phyloP scores from a whole-genome alignment of 1,284 basidiomycete genomes.

The Heterobasidion parviporum region DNA sequence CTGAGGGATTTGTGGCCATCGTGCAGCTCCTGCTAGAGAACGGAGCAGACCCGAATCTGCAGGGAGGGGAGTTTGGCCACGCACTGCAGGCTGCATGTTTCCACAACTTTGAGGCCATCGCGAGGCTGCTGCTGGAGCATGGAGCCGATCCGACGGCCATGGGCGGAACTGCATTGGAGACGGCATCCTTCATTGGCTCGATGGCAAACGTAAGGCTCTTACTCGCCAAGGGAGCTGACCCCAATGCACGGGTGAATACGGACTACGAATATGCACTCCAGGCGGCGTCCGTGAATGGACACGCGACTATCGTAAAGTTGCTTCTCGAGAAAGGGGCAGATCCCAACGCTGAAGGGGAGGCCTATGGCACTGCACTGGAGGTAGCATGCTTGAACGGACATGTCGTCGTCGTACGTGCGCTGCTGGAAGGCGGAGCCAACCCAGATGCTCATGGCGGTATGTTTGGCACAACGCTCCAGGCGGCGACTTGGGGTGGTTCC shows the following conservation, averaged over 20 bases:
- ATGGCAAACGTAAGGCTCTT: not conserved
- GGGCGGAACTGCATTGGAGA: not conserved
- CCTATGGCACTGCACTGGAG: not conserved
- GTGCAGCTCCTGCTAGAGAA: not conserved
- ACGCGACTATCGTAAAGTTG: not conserved
- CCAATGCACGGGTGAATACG: not conserved
- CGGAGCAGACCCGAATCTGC: not conserved
- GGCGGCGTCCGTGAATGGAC: not conserved
- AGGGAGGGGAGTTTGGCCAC: not conserved
- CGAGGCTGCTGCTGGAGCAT: not conserved
- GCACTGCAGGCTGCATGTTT: not conserved
- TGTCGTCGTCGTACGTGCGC: too few relatives aligned
- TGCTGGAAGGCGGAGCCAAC: too few relatives aligned
- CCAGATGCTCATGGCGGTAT: too few relatives aligned
- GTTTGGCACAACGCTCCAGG: too few relatives aligned
- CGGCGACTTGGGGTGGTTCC: not conserved
- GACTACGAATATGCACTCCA: not conserved
- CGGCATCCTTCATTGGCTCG: not conserved
- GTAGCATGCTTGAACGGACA: too few relatives aligned
- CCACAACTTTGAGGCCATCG: not conserved
- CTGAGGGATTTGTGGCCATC: not conserved
- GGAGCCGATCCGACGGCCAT: not conserved
- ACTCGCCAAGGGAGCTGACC: not conserved
- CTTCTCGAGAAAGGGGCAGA: not conserved
- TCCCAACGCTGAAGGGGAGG: not conserved